Conservation (phyloP, 768 basidiomycete genomes). For the Russula sp. region DNA sequence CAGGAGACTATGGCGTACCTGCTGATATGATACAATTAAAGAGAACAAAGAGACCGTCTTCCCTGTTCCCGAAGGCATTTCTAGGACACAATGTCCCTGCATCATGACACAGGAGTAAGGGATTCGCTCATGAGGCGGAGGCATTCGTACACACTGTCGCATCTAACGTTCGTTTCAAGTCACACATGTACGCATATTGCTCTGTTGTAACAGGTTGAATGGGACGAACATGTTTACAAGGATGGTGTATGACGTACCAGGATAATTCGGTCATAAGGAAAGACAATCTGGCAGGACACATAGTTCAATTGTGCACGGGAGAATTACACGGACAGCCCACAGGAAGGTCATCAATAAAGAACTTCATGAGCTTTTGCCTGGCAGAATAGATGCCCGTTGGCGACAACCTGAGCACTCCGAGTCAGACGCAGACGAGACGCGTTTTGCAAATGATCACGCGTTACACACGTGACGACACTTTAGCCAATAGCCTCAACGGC, state of each 20-base stretch:
- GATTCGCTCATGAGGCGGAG: conserved; percentile 7
- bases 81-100: conserved; percentile 98
- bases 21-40: conserved; percentile 96
- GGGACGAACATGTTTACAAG: conserved; percentile 14
- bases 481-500: no score
- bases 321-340: conserved; percentile 40
- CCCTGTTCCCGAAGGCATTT: conserved; percentile 99
- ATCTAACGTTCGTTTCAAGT: conserved; percentile 94
- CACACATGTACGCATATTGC: conserved; percentile 99
- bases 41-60: conserved; percentile 97
- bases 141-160: conserved; percentile 62
- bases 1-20: conserved; percentile 47
- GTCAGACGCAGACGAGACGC: no score
- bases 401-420: not conserved
- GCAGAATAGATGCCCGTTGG: not conserved
- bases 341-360: conserved; percentile 40
- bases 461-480: conserved; percentile 15
- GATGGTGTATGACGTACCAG: conserved; percentile 53
- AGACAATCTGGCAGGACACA: conserved; percentile 60
- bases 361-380: conserved; percentile 35
- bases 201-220: conserved; percentile 51
- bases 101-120: conserved; percentile 14
- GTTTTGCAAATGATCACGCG: conserved; percentile 6
- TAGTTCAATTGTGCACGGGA: conserved; percentile 17
- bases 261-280: conserved; percentile 96